These are phyloP conservation scores for Syzygium aromaticum DNA, from an alignment of 345 rosid species.

Conservation along the genomic window DNA sequence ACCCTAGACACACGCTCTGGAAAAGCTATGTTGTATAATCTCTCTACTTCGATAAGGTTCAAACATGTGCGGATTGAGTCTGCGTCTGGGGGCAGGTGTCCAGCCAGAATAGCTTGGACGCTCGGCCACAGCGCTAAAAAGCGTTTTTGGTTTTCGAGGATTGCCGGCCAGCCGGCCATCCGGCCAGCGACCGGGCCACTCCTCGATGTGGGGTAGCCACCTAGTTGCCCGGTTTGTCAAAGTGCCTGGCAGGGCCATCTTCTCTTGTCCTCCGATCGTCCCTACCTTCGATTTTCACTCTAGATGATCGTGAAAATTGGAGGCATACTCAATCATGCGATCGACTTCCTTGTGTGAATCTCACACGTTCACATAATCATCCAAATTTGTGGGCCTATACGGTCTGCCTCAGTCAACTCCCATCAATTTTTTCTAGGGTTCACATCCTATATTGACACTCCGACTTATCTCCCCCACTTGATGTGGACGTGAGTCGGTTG, in stretches of 20 bases:
- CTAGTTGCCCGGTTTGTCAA: background rate
- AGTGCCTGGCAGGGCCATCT: background rate
- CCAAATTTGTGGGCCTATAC: background rate
- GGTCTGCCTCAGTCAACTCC: background rate
- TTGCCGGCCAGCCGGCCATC: no score
- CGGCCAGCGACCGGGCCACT: no score
- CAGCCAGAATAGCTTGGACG: background rate
- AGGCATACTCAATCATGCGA: background rate
- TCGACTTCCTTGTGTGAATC: background rate
- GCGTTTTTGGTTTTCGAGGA: background rate
- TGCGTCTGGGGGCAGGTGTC: background rate
- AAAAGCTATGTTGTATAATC: background rate
- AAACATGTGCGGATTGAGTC: background rate
- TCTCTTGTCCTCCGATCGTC: background rate
- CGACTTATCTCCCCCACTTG: background rate
- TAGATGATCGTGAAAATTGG: background rate
- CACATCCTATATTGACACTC: background rate
- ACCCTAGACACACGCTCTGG: background rate
- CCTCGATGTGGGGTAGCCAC: background rate
- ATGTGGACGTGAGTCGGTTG: background rate
- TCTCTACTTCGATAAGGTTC: background rate
- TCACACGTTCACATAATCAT: background rate
- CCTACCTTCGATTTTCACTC: background rate
- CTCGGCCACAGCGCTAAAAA: background rate
- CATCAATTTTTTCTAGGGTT: background rate